phyloP scores from a whole-genome alignment of 371 early-diverging fungal species.

The Mortierella sp. region DNA sequence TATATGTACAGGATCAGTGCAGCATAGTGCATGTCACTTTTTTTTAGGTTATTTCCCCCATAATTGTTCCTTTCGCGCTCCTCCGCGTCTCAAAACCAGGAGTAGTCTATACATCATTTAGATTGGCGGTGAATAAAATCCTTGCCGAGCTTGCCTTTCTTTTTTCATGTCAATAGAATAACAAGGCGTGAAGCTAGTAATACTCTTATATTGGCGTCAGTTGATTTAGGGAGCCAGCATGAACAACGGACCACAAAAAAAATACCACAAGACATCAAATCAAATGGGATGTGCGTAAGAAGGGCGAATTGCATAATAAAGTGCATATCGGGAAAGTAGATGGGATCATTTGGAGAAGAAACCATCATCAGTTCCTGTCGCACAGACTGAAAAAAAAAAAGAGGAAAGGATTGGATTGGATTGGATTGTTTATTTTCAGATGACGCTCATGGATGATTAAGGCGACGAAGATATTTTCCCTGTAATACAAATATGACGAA shows the following conservation, averaged over 20 bases:
- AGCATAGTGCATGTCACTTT: not conserved
- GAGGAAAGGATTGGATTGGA: not conserved
- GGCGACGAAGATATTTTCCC: no score
- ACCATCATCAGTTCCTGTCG: not conserved
- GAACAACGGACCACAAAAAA: slow-evolving; percentile 5
- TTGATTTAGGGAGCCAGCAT: slow-evolving; percentile 6
- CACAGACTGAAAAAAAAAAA: no score
- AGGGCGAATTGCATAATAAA: slow-evolving; percentile 1
- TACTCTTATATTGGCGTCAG: not conserved
- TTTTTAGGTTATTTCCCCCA: not conserved
- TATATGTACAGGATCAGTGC: not conserved
- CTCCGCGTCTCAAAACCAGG: not conserved
- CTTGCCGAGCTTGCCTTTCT: slow-evolving; percentile 1
- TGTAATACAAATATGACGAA: no score
- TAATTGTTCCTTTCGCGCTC: not conserved
- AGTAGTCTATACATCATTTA: not conserved
- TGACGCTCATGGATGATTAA: no score
- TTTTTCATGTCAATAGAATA: not conserved
- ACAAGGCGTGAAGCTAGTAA: not conserved
- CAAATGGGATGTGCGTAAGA: no score
- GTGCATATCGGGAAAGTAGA: not conserved
- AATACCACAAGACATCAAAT: not conserved
- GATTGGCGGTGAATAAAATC: not conserved
- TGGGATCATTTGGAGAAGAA: not conserved
- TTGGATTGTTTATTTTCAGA: not conserved